A percentile compares a stretch with the other conserved stretches of the same genome.
These are phyloP conservation scores for Fusarium goolgardi DNA, from an alignment of 2,329 filamentous ascomycete genomes.

Conservation along the genomic window DNA sequence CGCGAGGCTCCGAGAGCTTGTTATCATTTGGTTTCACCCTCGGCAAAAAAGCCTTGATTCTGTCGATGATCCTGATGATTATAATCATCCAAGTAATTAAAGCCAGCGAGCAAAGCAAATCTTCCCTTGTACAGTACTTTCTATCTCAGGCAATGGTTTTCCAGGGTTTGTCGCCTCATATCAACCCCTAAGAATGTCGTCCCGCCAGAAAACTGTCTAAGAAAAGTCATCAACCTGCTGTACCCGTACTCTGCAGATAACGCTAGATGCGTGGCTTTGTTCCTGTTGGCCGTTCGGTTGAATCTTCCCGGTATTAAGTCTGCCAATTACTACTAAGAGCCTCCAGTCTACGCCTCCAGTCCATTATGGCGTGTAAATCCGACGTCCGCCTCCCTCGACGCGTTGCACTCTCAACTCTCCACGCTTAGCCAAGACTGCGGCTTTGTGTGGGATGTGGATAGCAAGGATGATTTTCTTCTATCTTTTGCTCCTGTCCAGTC, in stretches of 20 bases:
- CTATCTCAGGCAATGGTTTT: conserved; percentile 3
- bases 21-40: conserved; percentile 22
- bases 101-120: conserved; percentile 8
- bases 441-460: conserved; percentile 22
- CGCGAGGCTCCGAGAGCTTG: conserved; percentile 19
- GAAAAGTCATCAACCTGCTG: conserved; percentile 6
- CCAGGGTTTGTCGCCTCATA: conserved; percentile 5
- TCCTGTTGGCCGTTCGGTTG: conserved; percentile 28
- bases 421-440: conserved; percentile 27
- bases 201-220: conserved; percentile 1
- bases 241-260: background rate
- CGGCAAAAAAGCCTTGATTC: conserved; percentile 1
- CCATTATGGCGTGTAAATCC: conserved; percentile 26
- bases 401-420: conserved; percentile 39
- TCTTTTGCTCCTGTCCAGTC: conserved; percentile 13
- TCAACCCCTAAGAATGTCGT: conserved; percentile 1
- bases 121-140: background rate
- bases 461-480: background rate
- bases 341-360: conserved; percentile 29
- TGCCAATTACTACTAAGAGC: background rate
- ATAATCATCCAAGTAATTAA: conserved; percentile 19
- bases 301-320: conserved; percentile 25
- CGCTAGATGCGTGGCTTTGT: conserved; percentile 13
- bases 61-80: conserved; percentile 14
- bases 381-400: conserved; percentile 36